Evolutionary conservation across 441 rosid species (phyloP), one percentile per base, ranked within the genome.

Genomic region (Hura crepitans): DNA sequence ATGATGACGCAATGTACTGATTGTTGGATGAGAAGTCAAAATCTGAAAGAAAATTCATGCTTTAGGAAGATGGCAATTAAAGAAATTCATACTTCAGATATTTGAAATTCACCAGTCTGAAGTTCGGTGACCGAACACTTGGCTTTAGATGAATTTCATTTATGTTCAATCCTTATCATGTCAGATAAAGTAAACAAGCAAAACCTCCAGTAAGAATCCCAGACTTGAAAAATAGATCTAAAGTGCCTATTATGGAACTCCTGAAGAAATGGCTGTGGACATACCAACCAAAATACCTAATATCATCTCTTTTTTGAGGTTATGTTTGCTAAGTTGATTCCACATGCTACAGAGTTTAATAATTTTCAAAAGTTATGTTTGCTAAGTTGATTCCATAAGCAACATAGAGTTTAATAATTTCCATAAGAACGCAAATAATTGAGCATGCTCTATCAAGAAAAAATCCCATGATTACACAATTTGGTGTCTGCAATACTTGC

Each of bases 21-120:
- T 94, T 92, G 84, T 91, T 94, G 70, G 99, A 92, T 23, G 99
- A 82, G 87, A 94, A 91, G 82, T 92, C 97, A 78, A 94, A 94
- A 71, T 94, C 99, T 94, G 97, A 75, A 80, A 76, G 72, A 62
- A 58, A 31, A 56, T 47, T 75, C 66, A 43, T 45, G 55, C 27
- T 58, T 75, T 56, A 73, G 75, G 55, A 79, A 74, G 57, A 67
- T 63, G 51, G 42, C 55, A 55, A 70, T 59, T 27, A 59, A 65
- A 74, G 66, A 30, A 49, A 62, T 33, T 71, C 57, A 60, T 42
- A 63, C 46, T 25, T 43, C 65, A 45, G 42, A 46, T 45, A 28
- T 43, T 57, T 57, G 49, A 57, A 2, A 69, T n/a, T 67, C 58
- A 56, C n/a, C 20, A 58, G 22, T 31, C 33, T 45, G 33, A 49